Conservation (phyloP, 1,284 basidiomycete genomes). For the Amylostereum areolatum region DNA sequence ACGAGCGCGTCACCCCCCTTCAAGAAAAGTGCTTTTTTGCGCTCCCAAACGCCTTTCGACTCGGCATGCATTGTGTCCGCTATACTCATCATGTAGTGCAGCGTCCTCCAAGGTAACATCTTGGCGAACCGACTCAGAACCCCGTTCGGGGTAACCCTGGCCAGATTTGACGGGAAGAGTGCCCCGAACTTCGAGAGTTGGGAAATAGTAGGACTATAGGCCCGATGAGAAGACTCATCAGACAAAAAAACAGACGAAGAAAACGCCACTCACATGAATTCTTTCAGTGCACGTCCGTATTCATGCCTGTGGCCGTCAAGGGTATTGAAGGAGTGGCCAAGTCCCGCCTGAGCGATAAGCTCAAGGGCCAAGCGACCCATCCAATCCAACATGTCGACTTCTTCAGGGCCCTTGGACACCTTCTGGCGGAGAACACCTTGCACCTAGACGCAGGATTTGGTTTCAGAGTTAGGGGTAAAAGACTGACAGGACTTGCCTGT, state of each 20-base stretch:
- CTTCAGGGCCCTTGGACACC: conserved; percentile 13
- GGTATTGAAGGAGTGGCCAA: conserved; percentile 33
- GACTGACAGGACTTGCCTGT: conserved; percentile 15
- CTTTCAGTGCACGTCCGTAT: conserved; percentile 19
- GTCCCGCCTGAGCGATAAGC: conserved; percentile 31
- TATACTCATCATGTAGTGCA: conserved; percentile 26
- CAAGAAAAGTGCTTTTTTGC: conserved; percentile 23
- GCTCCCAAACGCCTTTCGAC: conserved; percentile 26
- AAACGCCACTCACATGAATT: conserved; percentile 16
- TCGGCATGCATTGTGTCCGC: conserved; percentile 28
- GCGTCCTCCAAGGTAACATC: conserved; percentile 21
- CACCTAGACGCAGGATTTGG: conserved; percentile 9
- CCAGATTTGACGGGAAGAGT: conserved; percentile 3
- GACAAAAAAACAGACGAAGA: neutral
- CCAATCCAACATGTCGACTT: conserved; percentile 28
- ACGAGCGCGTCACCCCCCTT: conserved; percentile 15
- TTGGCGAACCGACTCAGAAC: conserved; percentile 16
- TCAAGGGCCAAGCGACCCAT: conserved; percentile 32
- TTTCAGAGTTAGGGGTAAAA: neutral
- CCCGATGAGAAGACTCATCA: neutral
- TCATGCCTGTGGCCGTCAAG: conserved; percentile 21
- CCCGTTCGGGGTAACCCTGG: neutral
- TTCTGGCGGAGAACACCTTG: conserved; percentile 16
- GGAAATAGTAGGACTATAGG: neutral
- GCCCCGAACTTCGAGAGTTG: neutral